A percentile compares a stretch with the other conserved stretches of the same genome.
Evolutionary conservation across 1,139 yeast genomes (phyloP).

Genomic region (Candida sanyaensis): DNA sequence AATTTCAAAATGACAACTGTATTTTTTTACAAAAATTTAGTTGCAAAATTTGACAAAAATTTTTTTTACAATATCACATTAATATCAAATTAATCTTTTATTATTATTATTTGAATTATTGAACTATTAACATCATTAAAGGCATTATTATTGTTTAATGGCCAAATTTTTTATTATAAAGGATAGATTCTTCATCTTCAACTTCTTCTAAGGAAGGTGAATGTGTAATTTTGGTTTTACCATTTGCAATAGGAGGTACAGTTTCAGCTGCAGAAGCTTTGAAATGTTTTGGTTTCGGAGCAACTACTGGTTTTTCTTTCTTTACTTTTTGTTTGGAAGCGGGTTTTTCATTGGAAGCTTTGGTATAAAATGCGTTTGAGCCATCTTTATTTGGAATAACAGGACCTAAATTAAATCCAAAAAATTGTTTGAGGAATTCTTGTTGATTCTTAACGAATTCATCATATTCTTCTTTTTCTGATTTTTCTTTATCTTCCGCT

Average conservation of each 20-base stretch:
- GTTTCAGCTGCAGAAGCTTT: constrained; percentile 23
- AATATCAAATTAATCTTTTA: neutral
- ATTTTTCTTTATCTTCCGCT: constrained; percentile 21
- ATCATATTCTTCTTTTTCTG: constrained; percentile 13
- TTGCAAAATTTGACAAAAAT: too few relatives aligned
- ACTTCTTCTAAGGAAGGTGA: constrained; percentile 43
- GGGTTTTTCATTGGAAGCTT: neutral
- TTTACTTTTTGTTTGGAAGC: neutral
- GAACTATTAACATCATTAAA: too few relatives aligned
- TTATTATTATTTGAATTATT: neutral
- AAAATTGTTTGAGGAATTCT: constrained; percentile 23
- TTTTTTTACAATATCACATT: too few relatives aligned
- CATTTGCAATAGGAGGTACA: constrained; percentile 4
- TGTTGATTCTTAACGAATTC: constrained; percentile 17
- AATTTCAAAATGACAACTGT: too few relatives aligned
- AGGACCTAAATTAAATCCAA: constrained; percentile 17
- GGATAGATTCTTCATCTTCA: constrained; percentile 47
- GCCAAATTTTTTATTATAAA: constrained; percentile 43
- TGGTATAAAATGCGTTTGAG: constrained; percentile 2
- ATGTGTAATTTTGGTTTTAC: constrained; percentile 15
- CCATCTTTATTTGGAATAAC: constrained; percentile 5
- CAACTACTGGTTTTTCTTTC: constrained; percentile 8
- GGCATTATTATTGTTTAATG: constrained; percentile 14
- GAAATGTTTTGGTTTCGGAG: constrained; percentile 10
- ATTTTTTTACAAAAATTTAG: too few relatives aligned